Percentiles rank a stretch among this genome's conserved stretches.
Conservation (phyloP, 1,284 basidiomycete species). For the Mycena citricolor region DNA sequence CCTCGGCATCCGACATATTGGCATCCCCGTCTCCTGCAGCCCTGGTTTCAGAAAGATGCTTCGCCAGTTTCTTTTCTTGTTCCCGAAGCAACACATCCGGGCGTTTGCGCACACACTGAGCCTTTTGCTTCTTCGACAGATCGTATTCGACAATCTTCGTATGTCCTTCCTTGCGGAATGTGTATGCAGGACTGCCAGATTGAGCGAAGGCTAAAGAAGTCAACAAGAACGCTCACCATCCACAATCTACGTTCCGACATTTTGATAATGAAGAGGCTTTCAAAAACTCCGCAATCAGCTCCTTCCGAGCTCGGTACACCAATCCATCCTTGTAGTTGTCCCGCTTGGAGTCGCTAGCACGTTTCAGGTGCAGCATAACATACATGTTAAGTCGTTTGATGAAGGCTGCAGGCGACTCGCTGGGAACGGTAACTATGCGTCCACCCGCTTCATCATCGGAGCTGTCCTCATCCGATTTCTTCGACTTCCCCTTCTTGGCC, state of each 20-base stretch:
- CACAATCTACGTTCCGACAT: conserved; percentile 77
- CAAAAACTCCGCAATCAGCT: conserved; percentile 82
- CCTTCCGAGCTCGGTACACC: conserved; percentile 87
- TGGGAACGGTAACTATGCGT: conserved; percentile 34
- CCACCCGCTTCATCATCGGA: conserved; percentile 41
- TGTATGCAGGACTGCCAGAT: conserved; percentile 68
- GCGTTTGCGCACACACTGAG: conserved; percentile 57
- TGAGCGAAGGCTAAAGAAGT: conserved; percentile 7
- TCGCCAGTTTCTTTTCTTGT: conserved; percentile 11
- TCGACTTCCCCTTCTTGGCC: conserved; percentile 17
- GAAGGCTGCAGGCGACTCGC: conserved; percentile 64
- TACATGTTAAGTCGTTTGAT: conserved; percentile 72
- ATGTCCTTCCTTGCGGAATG: conserved; percentile 91
- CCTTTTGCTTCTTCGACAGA: conserved; percentile 79
- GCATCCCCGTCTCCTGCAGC: conserved; percentile 43
- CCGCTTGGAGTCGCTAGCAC: conserved; percentile 60
- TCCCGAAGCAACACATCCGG: conserved; percentile 62
- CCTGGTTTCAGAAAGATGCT: conserved; percentile 7
- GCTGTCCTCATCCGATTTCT: conserved; percentile 36
- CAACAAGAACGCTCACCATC: conserved; percentile 60
- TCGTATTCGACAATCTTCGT: conserved; percentile 96
- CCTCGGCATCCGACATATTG: conserved; percentile 36
- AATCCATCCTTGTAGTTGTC: conserved; percentile 89
- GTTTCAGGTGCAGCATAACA: conserved; percentile 64
- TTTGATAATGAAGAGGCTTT: conserved; percentile 68